phyloP scores from a whole-genome alignment of 1,284 basidiomycete species.

The Naganishia sp. region DNA sequence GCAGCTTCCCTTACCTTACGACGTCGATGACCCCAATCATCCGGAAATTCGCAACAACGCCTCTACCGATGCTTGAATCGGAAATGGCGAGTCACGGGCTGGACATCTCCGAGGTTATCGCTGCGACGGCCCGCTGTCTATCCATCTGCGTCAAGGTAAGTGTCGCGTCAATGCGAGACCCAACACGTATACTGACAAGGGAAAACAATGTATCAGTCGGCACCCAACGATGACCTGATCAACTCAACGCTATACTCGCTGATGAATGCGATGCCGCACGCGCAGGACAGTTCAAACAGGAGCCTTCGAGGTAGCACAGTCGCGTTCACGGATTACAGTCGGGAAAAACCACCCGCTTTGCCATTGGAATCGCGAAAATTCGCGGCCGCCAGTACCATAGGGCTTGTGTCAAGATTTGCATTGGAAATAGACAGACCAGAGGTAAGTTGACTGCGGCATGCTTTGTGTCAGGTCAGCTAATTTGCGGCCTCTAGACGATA shows the following conservation, averaged over 20 bases:
- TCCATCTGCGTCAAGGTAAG: conserved; percentile 81
- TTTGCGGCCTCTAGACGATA: conserved; percentile 63
- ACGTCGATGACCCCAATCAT: conserved; percentile 75
- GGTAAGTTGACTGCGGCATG: conserved; percentile 53
- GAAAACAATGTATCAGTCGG: conserved; percentile 59
- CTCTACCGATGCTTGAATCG: conserved; percentile 82
- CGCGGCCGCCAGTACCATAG: conserved; percentile 86
- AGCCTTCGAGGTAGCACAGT: conserved; percentile 31
- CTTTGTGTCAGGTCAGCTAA: not conserved
- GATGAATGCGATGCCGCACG: conserved; percentile 82
- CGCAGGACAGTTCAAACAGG: conserved; percentile 64
- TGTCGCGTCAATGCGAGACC: conserved; percentile 6
- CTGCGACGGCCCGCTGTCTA: conserved; percentile 84
- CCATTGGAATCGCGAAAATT: conserved; percentile 18
- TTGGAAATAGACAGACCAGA: conserved; percentile 79
- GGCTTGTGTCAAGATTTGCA: conserved; percentile 78
- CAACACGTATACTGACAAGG: not conserved
- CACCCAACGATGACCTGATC: conserved; percentile 84
- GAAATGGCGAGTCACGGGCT: conserved; percentile 61
- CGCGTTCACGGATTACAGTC: conserved; percentile 32
- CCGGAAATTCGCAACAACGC: conserved; percentile 83
- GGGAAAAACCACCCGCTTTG: conserved; percentile 24
- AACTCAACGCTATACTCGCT: conserved; percentile 96
- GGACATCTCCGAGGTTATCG: conserved; percentile 63
- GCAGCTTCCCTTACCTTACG: conserved; percentile 77